Evolutionary conservation across 495 filamentous ascomycete species (phyloP), one percentile per base, ranked within the genome.

Genomic region (Annulohypoxylon moriforme): DNA sequence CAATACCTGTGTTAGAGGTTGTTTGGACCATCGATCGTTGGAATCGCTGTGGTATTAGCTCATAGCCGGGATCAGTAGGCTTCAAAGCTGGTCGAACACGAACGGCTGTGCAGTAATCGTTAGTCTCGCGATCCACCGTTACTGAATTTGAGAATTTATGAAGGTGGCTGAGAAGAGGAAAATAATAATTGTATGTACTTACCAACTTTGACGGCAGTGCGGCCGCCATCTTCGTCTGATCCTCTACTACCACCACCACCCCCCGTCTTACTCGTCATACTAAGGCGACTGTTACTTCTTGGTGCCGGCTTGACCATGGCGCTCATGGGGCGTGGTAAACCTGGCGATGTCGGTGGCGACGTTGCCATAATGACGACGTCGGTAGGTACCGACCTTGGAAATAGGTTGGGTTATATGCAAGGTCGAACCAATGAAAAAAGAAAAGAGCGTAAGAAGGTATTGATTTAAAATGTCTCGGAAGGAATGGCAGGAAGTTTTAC

Each of bases 171-270:
- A 13, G 38, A 56, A 31, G 16, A 58, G n/a, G n/a, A n/a, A 40
- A 27, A n/a, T 20, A 16, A 11, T 22, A 57, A 52, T n/a, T n/a
- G 59, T 74, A 94, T 58, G 59, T 74, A 94, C 96, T 77, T 87
- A 99, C 96, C 96, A 80, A 99, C 96, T 97, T 94, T 97, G 78
- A 99, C 96, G n/a, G 96, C 92, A 31, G 96, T 98, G 81, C 91
- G 95, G 44, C 76, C 76, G 44, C 87, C 86, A 85, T 98, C 96
- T 74, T 99, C 96, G 77, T 98, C 96, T 1, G 94, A 97, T 27
- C 91, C 91, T 76, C 95, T 88, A 81, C 93, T 97, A 65, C 92
- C 91, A 75, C 88, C 89, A 55, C 90, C 92, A 72, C 89, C 90
- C 52, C 90, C 92, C 40, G 86, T 85, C 80, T 89, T 93, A 78